These are phyloP conservation scores for Amoeboaphelidium occidentale DNA, from an alignment of 371 early-diverging fungal genomes.

Conservation along the genomic window DNA sequence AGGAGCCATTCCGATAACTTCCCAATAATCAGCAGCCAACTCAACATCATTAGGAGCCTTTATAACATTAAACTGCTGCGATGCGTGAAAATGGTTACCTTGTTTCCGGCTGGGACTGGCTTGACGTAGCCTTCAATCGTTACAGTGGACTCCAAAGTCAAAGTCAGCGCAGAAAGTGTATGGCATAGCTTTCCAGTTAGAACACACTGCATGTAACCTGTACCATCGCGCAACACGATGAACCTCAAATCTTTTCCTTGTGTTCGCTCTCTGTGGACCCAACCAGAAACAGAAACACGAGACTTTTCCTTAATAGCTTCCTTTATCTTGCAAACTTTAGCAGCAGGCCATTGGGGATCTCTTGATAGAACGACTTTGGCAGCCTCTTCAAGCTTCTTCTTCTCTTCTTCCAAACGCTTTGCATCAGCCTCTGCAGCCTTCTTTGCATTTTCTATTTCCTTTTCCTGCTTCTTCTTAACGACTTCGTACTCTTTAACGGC, in stretches of 20 bases:
- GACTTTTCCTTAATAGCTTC: background rate
- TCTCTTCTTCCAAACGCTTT: conserved; percentile 39
- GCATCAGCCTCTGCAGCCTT: conserved; percentile 34
- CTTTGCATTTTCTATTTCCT: conserved; percentile 37
- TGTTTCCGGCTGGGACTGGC: conserved; percentile 75
- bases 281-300: conserved; percentile 73
- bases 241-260: conserved; percentile 95
- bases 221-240: conserved; percentile 76
- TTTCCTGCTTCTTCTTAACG: conserved; percentile 35
- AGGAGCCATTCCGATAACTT: conserved; percentile 73
- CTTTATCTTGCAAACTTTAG: background rate
- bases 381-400: conserved; percentile 53
- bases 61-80: background rate
- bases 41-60: conserved; percentile 90
- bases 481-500: conserved; percentile 16
- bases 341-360: conserved; percentile 20
- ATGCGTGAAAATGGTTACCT: conserved; percentile 16
- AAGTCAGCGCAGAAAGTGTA: conserved; percentile 73
- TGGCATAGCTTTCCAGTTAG: conserved; percentile 75
- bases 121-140: conserved; percentile 62
- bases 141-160: conserved; percentile 77
- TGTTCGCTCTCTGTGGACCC: conserved; percentile 85
- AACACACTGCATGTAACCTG: conserved; percentile 80
- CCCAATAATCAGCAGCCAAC: conserved; percentile 87
- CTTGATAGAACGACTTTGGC: conserved; percentile 44